These are phyloP conservation scores for Bruguiera parviflora DNA, from an alignment of 345 rosid species.

Conservation along the genomic window DNA sequence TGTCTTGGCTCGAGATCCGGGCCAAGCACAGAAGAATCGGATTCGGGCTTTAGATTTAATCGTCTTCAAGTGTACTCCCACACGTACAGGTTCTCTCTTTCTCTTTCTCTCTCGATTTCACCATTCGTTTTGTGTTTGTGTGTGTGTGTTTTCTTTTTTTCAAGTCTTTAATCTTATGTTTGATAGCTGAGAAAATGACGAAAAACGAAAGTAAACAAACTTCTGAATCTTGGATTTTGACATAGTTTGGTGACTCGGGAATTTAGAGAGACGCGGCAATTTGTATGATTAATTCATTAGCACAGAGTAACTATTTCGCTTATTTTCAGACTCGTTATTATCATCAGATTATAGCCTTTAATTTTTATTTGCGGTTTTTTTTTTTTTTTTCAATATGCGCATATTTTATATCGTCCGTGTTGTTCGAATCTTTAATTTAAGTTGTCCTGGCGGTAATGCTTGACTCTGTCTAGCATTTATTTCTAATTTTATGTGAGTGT, in stretches of 20 bases:
- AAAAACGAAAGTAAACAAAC: background rate
- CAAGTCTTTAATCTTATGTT: slow-evolving; percentile 13
- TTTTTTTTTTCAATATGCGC: background rate
- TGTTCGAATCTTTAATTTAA: background rate
- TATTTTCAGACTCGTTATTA: no score
- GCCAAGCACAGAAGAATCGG: slow-evolving; percentile 72
- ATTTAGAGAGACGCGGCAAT: background rate
- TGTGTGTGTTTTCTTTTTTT: background rate
- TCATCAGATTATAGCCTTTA: no score
- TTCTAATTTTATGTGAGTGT: background rate
- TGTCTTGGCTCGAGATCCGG: slow-evolving; percentile 98
- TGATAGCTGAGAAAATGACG: slow-evolving; percentile 12
- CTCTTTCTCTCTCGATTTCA: background rate
- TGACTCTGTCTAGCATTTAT: background rate
- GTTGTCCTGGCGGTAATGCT: background rate
- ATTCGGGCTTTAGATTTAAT: slow-evolving; percentile 33
- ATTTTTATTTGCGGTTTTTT: background rate
- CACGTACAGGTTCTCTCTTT: slow-evolving; percentile 12
- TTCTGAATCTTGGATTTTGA: background rate
- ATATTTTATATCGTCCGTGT: background rate
- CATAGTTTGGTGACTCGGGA: background rate
- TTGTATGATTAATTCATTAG: background rate
- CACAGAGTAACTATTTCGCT: no score
- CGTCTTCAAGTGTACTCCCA: slow-evolving; percentile 7
- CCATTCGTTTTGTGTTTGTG: background rate